Conservation (phyloP, 352 stramenopile species). For the Globisporangium barbulae region DNA sequence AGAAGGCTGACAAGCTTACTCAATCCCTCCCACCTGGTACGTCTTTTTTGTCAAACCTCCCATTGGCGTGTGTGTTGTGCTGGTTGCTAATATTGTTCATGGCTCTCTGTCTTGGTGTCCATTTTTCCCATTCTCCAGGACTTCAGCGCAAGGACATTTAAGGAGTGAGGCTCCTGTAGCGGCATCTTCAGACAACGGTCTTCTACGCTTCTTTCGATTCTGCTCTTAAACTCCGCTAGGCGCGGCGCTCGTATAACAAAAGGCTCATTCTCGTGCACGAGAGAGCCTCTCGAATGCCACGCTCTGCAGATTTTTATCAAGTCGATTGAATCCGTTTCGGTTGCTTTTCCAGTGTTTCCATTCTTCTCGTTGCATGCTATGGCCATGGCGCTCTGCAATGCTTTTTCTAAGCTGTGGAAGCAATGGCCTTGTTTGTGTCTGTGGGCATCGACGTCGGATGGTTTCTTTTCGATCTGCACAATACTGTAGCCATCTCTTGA, state of each 20-base stretch:
- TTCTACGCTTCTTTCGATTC: slow-evolving; percentile 51
- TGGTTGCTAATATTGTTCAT: not conserved
- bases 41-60: not conserved
- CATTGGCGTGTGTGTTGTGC: not conserved
- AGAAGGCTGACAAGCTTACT: slow-evolving; percentile 99
- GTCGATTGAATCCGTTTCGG: slow-evolving; percentile 19
- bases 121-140: slow-evolving; percentile 32
- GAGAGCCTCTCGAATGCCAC: slow-evolving; percentile 8
- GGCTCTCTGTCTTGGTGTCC: not conserved
- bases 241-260: slow-evolving; percentile 6
- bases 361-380: not conserved
- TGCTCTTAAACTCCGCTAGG: slow-evolving; percentile 7
- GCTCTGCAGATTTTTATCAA: slow-evolving; percentile 16
- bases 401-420: too few species aligned
- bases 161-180: slow-evolving; percentile 39
- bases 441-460: too few species aligned
- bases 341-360: slow-evolving; percentile 7
- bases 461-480: not conserved
- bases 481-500: not conserved
- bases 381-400: too few species aligned
- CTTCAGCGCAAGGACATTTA: slow-evolving; percentile 93
- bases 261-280: not conserved
- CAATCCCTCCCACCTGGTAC: slow-evolving; percentile 97
- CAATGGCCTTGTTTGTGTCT: too few species aligned
- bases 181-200: slow-evolving; percentile 75